Percentiles rank a stretch among this genome's conserved stretches.
Conservation (phyloP, 768 basidiomycete genomes). For the Tricholoma furcatifolium region DNA sequence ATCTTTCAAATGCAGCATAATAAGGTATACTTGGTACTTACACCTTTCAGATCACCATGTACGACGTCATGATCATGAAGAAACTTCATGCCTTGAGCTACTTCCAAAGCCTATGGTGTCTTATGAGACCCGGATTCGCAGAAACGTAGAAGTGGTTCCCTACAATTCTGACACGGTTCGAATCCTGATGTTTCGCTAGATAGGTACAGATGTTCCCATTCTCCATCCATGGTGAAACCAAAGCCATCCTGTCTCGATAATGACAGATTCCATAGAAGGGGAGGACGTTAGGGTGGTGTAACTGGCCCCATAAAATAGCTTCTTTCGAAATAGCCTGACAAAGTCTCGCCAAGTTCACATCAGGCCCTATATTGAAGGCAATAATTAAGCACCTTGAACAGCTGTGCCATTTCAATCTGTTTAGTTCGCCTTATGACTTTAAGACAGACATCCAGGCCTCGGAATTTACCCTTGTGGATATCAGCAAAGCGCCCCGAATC, state of each 20-base stretch:
- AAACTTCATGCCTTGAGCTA: slow-evolving; percentile 4
- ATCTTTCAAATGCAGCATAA: not conserved
- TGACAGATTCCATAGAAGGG: slow-evolving; percentile 7
- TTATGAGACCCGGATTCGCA: not conserved
- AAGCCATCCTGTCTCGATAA: not conserved
- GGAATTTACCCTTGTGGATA: not conserved
- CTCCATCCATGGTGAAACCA: slow-evolving; percentile 6
- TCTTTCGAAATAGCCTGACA: slow-evolving; percentile 7
- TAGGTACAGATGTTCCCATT: not conserved
- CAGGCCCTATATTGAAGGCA: too few species aligned
- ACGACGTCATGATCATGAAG: slow-evolving; percentile 7
- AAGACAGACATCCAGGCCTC: not conserved
- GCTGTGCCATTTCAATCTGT: not conserved
- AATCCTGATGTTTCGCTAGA: not conserved
- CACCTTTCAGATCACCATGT: slow-evolving; percentile 9
- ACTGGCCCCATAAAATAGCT: slow-evolving; percentile 5
- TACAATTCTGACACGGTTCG: slow-evolving; percentile 3
- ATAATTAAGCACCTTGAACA: not conserved
- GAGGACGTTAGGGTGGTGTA: slow-evolving; percentile 8
- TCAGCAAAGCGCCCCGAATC: not conserved
- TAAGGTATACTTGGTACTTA: not conserved
- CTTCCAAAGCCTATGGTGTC: slow-evolving; percentile 2
- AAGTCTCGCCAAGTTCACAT: not conserved
- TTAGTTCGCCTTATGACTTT: not conserved
- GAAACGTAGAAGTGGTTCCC: not conserved